These are phyloP conservation scores for Calonectria hongkongensis DNA, from an alignment of 2,329 filamentous ascomycete species.

Conservation along the genomic window DNA sequence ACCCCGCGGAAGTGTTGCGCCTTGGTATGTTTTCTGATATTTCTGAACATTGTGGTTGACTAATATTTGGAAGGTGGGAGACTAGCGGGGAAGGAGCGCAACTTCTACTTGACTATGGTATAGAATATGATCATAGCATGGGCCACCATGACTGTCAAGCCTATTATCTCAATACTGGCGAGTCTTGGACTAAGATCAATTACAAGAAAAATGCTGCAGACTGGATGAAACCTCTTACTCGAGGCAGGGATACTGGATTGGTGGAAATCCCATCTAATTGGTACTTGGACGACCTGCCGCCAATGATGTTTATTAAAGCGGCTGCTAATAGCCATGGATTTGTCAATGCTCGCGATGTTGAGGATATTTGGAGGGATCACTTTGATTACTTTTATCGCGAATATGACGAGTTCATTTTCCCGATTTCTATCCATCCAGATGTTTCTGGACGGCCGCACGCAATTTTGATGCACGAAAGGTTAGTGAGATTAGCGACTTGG, in stretches of 20 bases:
- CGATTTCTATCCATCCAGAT: constrained; percentile 86
- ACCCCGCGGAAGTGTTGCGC: constrained; percentile 82
- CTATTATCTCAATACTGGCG: constrained; percentile 80
- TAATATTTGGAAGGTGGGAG: constrained; percentile 74
- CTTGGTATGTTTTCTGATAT: constrained; percentile 69
- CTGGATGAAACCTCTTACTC: constrained; percentile 71
- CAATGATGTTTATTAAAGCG: constrained; percentile 84
- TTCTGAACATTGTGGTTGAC: no score
- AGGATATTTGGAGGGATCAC: constrained; percentile 80
- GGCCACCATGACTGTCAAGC: constrained; percentile 77
- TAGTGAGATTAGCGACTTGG: background rate
- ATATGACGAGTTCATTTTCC: constrained; percentile 85
- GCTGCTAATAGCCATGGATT: constrained; percentile 79
- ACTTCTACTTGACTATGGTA: constrained; percentile 78
- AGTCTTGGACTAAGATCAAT: constrained; percentile 81
- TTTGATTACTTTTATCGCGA: constrained; percentile 86
- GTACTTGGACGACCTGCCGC: constrained; percentile 80
- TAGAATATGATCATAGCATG: constrained; percentile 83
- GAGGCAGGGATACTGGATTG: constrained; percentile 76
- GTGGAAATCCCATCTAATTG: constrained; percentile 77
- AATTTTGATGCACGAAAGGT: constrained; percentile 80
- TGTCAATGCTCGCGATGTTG: constrained; percentile 73
- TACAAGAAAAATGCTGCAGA: constrained; percentile 64
- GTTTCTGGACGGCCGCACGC: constrained; percentile 83
- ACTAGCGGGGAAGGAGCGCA: constrained; percentile 80